These are phyloP conservation scores for Boletus rex-veris DNA, from an alignment of 768 basidiomycete species.

Conservation along the genomic window DNA sequence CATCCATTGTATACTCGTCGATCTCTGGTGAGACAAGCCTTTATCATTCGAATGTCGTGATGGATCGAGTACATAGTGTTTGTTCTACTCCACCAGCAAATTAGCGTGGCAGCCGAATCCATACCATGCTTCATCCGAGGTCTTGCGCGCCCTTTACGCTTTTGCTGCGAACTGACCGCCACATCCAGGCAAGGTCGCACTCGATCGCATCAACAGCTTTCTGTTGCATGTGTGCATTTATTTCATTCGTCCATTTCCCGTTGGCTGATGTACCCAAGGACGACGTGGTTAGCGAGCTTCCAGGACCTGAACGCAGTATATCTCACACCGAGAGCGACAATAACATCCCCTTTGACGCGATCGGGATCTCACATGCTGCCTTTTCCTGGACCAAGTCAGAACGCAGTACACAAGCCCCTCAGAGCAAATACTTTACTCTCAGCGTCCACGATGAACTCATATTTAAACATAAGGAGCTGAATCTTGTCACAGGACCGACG, in stretches of 20 bases:
- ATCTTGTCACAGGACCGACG: conserved; percentile 58
- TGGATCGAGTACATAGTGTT: neutral
- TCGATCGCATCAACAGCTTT: conserved; percentile 8
- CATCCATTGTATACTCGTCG: conserved; percentile 11
- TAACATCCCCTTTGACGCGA: neutral
- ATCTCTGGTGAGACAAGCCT: conserved; percentile 1
- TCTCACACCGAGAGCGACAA: neutral
- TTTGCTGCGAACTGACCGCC: neutral
- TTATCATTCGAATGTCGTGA: neutral
- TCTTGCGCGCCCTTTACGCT: conserved; percentile 23
- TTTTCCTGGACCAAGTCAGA: conserved; percentile 9
- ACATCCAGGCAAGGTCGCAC: conserved; percentile 15
- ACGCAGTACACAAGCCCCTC: neutral
- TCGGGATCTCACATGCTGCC: conserved; percentile 5
- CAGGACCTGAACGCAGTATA: neutral
- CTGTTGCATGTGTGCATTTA: neutral
- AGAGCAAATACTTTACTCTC: conserved; percentile 44
- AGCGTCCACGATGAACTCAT: conserved; percentile 48
- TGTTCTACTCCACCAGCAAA: neutral
- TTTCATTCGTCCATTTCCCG: neutral
- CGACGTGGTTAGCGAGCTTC: neutral
- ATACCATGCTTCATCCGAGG: conserved; percentile 8
- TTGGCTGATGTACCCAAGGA: neutral
- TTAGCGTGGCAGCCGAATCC: neutral
- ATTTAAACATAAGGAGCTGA: conserved; percentile 50